Base-by-base conservation (phyloP, 2,329 filamentous ascomycete genomes). In the Trichoderma arundinaceum region DNA sequence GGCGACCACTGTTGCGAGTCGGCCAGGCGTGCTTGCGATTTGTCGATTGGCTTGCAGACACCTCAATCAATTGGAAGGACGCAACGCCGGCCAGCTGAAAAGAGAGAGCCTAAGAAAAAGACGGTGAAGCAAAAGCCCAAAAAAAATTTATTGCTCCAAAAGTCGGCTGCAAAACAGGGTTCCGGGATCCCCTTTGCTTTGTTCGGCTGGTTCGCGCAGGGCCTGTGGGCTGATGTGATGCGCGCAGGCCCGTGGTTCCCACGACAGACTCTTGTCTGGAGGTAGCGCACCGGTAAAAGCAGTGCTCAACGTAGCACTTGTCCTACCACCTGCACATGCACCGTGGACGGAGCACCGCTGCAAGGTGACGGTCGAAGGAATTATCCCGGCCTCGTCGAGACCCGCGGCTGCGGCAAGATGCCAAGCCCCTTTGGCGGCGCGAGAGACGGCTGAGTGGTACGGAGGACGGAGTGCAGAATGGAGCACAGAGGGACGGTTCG, bases 321-420 rank as follows among this genome's bases (percentile, higher is more conserved):
- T n/a, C 10, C 12, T 41, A 19, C 19, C 15, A 53, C 38, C 33
- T 22, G 28, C 35, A 44, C 10, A 60, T 39, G 57, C 57, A 60
- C 33, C 46, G 46, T 17, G 46, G 46, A 52, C 46, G 58, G 48
- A 62, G 58, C 44, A 33, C 48, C 39, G 38, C 39, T 52, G 38
- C 58, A 62, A 41, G 58, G 48, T 43, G 17, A 15, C 22, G 48
- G 48, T 8, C 39, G 28, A 32, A 35, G 28, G 38, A 53, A 53
- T 22, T 62, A 22, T 53, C 48, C 59, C 48, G 59, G 59, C n/a
- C 48, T 62, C 38, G 48, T 44, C 1, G 32, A 62, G 28, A 44
- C 59, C 59, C 59, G 59, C 59, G 59, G 59, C 39, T 53, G 59
- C 59, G 59, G 59, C 49, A 53, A 53, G 35, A 46, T 43, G 59